These are phyloP conservation scores for Cupressus sempervirens DNA, from an alignment of 75 land plant species.

Conservation along the genomic window DNA sequence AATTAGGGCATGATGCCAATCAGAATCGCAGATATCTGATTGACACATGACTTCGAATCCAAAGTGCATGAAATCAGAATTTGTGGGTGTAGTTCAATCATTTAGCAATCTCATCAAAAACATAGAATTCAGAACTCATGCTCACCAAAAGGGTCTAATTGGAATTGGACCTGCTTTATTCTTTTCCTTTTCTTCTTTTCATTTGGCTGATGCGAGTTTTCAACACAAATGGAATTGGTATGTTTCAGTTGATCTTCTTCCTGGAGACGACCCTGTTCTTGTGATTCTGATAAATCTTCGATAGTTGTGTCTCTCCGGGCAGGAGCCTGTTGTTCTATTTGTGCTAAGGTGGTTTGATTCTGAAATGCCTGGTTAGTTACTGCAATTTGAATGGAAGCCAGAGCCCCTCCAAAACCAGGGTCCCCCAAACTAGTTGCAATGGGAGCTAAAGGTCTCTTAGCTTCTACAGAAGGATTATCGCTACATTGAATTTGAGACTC, in stretches of 20 bases:
- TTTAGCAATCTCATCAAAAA: background rate
- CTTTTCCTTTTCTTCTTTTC: conserved; percentile 10
- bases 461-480: background rate
- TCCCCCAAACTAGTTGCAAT: conserved; percentile 5
- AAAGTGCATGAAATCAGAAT: background rate
- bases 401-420: conserved; percentile 1
- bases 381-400: conserved; percentile 7
- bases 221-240: background rate
- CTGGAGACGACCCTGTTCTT: background rate
- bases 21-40: background rate
- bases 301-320: background rate
- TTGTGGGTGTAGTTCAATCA: conserved; percentile 7
- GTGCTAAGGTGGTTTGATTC: background rate
- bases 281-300: background rate
- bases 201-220: background rate
- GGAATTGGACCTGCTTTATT: conserved; percentile 5
- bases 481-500: background rate
- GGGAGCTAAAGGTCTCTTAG: conserved; percentile 6
- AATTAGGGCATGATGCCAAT: background rate
- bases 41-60: background rate
- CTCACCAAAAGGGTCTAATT: background rate
- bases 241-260: background rate
- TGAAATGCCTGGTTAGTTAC: background rate
- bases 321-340: background rate
- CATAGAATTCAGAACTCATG: background rate